phyloP scores from a whole-genome alignment of 169 alveolate species.

The Miamiensis avidus region DNA sequence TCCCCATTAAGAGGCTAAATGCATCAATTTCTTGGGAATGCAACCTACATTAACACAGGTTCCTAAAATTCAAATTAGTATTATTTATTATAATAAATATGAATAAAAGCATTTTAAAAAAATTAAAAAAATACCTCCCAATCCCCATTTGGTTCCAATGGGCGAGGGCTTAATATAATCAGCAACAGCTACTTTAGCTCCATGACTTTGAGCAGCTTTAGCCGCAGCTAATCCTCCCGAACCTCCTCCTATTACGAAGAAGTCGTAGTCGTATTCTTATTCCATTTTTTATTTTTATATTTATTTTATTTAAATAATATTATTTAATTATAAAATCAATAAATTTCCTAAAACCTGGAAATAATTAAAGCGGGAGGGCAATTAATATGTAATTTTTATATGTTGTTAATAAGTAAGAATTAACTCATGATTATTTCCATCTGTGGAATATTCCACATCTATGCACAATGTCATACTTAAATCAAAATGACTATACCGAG shows the following conservation, averaged over 20 bases:
- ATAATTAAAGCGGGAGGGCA: neutral
- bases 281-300: conserved; percentile 39
- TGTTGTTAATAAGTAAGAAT: no score
- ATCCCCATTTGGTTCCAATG: conserved; percentile 95
- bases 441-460: no score
- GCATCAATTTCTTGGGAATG: conserved; percentile 99
- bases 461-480: no score
- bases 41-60: conserved; percentile 99
- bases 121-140: conserved; percentile 33
- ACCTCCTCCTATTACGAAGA: conserved; percentile 88
- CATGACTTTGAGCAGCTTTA: conserved; percentile 93
- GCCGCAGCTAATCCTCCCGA: conserved; percentile 89
- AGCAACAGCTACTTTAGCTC: conserved; percentile 93
- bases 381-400: neutral
- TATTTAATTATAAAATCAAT: no score
- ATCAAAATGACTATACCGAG: no score
- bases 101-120: no score
- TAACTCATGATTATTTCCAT: no score
- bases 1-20: conserved; percentile 91
- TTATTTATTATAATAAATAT: neutral
- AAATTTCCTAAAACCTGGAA: neutral
- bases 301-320: neutral
- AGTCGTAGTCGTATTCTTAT: conserved; percentile 64
- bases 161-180: conserved; percentile 97
- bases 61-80: conserved; percentile 86